Conservation (phyloP, 768 basidiomycete species). For the Suillus discolor region DNA sequence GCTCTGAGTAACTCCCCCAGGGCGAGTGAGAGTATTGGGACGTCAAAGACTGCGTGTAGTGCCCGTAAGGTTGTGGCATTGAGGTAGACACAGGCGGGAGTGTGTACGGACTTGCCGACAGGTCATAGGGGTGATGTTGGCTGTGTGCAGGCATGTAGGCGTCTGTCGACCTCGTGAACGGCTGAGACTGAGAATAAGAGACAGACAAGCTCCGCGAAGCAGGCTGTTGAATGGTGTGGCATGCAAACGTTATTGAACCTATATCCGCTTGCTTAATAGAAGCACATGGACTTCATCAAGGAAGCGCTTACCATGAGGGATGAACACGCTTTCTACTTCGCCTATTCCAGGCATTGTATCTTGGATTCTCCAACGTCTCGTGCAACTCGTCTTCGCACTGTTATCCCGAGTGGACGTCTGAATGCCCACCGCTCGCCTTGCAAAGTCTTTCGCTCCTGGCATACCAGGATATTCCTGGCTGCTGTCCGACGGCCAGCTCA, state of each 20-base stretch:
- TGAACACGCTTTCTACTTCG: conserved; percentile 85
- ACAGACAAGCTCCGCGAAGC: conserved; percentile 22
- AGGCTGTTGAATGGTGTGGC: conserved; percentile 36
- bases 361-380: conserved; percentile 76
- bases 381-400: conserved; percentile 85
- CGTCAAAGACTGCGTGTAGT: conserved; percentile 25
- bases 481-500: conserved; percentile 78
- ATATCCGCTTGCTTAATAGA: conserved; percentile 17
- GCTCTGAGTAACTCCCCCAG: conserved; percentile 30
- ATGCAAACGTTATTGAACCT: conserved; percentile 44
- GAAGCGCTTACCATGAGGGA: conserved; percentile 75
- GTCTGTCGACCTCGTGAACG: conserved; percentile 28
- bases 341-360: conserved; percentile 63
- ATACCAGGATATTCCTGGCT: conserved; percentile 40
- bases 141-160: conserved; percentile 25
- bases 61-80: conserved; percentile 27
- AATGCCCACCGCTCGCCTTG: conserved; percentile 67
- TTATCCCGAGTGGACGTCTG: conserved; percentile 53
- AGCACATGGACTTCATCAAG: conserved; percentile 39
- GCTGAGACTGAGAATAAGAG: conserved; percentile 27
- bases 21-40: conserved; percentile 28
- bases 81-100: conserved; percentile 33
- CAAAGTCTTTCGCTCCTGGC: conserved; percentile 48
- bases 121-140: conserved; percentile 30
- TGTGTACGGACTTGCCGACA: conserved; percentile 30